Percentiles rank a stretch among this genome's conserved stretches.
These are phyloP conservation scores for Aspergillus ibericus DNA, from an alignment of 2,329 filamentous ascomycete species.

Conservation along the genomic window DNA sequence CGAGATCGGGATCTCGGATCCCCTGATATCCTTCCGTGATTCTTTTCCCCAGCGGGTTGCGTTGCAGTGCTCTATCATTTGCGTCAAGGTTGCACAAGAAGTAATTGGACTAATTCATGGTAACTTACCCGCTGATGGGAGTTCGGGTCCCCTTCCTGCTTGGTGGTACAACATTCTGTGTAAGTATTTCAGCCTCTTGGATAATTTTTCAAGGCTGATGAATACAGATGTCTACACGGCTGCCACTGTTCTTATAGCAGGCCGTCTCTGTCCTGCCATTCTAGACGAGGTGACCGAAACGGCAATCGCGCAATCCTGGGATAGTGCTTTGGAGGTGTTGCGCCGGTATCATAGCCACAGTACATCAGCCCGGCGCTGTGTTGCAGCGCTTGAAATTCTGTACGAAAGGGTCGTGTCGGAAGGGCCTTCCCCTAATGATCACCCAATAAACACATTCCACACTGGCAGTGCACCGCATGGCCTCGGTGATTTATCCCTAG, in stretches of 20 bases:
- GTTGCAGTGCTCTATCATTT: conserved; percentile 37
- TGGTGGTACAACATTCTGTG: conserved; percentile 43
- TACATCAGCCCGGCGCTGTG: conserved; percentile 32
- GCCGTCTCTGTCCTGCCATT: conserved; percentile 30
- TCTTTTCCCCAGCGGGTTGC: conserved; percentile 35
- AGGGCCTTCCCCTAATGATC: conserved; percentile 5
- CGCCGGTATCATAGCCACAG: conserved; percentile 34
- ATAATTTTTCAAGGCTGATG: conserved; percentile 7
- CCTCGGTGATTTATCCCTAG: conserved; percentile 27
- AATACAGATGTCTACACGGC: conserved; percentile 36
- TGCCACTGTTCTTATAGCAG: conserved; percentile 36
- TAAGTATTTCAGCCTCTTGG: conserved; percentile 10
- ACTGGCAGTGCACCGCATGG: neutral
- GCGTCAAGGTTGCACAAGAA: conserved; percentile 35
- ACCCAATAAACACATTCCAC: neutral
- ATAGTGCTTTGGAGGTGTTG: conserved; percentile 31
- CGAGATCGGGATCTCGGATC: conserved; percentile 21
- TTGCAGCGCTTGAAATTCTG: conserved; percentile 34
- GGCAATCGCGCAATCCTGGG: conserved; percentile 28
- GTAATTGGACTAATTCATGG: conserved; percentile 32
- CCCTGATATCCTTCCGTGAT: conserved; percentile 23
- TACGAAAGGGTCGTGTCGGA: conserved; percentile 30
- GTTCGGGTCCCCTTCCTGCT: conserved; percentile 32
- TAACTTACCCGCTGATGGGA: conserved; percentile 29
- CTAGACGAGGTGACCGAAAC: conserved; percentile 27